Evolutionary conservation across 2,329 filamentous ascomycete genomes (phyloP).

Genomic region (Cordyceps sp.): DNA sequence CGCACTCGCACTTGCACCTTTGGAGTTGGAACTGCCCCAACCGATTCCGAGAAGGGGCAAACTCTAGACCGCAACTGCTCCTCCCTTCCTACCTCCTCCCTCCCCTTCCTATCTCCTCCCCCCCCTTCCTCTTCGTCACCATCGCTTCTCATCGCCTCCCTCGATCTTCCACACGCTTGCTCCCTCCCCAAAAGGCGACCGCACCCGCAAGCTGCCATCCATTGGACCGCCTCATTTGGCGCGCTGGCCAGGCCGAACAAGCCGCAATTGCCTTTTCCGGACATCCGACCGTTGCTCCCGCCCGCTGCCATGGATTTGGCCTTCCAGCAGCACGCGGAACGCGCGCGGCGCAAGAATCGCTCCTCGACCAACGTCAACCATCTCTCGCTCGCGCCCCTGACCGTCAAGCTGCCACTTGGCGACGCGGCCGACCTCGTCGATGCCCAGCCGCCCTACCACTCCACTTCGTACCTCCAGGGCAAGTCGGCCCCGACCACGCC

Average conservation of each 20-base stretch:
- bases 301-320: slow-evolving; percentile 34
- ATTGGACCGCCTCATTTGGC: too few relatives aligned
- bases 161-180: neutral
- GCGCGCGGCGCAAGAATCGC: slow-evolving; percentile 38
- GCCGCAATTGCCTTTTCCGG: too few relatives aligned
- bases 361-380: slow-evolving; percentile 43
- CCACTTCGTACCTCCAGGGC: slow-evolving; percentile 39
- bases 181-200: neutral
- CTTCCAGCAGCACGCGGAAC: slow-evolving; percentile 42
- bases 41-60: too few relatives aligned
- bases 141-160: neutral
- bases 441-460: slow-evolving; percentile 9
- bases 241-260: too few relatives aligned
- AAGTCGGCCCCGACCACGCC: slow-evolving; percentile 49
- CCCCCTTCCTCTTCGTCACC: neutral
- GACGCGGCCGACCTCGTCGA: slow-evolving; percentile 32
- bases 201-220: too few relatives aligned
- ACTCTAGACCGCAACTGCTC: too few relatives aligned
- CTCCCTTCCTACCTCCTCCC: neutral
- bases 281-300: too few relatives aligned
- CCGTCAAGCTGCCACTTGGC: slow-evolving; percentile 40
- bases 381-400: slow-evolving; percentile 47
- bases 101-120: neutral
- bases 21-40: too few relatives aligned
- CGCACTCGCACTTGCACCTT: too few relatives aligned